These are phyloP conservation scores for Hemisphaericaspora xylofermentans DNA, from an alignment of 1,139 yeast species.

Conservation along the genomic window DNA sequence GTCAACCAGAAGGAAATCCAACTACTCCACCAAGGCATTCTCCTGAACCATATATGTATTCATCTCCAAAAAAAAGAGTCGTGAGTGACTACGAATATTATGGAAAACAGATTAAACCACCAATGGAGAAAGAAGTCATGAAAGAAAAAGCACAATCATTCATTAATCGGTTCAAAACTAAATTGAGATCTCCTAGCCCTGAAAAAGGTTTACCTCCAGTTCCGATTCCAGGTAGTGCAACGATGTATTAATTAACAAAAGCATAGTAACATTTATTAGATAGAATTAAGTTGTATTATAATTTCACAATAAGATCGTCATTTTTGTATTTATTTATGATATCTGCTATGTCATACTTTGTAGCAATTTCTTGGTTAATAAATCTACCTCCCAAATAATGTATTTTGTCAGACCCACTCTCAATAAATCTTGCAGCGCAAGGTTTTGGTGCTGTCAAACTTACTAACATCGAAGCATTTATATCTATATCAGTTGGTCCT, in stretches of 20 bases:
- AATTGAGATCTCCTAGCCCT: background rate
- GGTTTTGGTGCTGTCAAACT: slow-evolving; percentile 95
- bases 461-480: slow-evolving; percentile 65
- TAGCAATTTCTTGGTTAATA: slow-evolving; percentile 62
- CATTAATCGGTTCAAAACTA: slow-evolving; percentile 2
- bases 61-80: background rate
- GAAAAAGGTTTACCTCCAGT: background rate
- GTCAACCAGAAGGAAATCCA: background rate
- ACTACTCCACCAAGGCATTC: background rate
- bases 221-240: background rate
- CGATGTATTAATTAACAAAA: background rate
- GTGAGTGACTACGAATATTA: background rate
- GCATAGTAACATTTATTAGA: background rate
- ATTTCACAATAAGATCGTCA: slow-evolving; percentile 40
- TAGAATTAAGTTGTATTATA: slow-evolving; percentile 13
- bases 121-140: background rate
- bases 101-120: background rate
- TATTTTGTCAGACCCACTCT: slow-evolving; percentile 19
- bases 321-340: slow-evolving; percentile 31
- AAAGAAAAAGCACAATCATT: slow-evolving; percentile 1
- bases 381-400: slow-evolving; percentile 94
- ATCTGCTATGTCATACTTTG: slow-evolving; percentile 65
- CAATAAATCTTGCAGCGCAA: slow-evolving; percentile 54
- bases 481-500: slow-evolving; percentile 60
- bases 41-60: background rate